Evolutionary conservation across 176 grass and related monocot genomes (phyloP).

Genomic region (Zea luxurians): DNA sequence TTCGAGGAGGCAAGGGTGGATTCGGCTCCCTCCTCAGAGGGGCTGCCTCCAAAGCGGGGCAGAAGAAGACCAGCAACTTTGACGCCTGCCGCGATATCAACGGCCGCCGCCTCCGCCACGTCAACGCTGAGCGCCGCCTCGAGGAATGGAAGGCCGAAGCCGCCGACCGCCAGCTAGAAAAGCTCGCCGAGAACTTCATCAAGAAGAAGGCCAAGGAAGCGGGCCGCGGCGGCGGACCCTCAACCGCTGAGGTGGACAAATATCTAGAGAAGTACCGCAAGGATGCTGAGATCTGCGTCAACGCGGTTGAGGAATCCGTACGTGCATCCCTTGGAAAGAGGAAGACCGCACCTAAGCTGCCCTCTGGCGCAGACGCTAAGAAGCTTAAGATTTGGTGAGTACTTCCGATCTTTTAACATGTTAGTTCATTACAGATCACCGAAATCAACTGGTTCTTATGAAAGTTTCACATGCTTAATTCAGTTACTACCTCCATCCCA

Average conservation of each 20-base stretch:
- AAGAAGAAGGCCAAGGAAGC: conserved; percentile 86
- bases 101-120: conserved; percentile 83
- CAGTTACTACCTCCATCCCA: not conserved
- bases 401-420: not conserved
- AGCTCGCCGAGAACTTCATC: conserved; percentile 78
- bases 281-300: conserved; percentile 78
- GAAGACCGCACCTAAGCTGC: conserved; percentile 50
- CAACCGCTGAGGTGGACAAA: conserved; percentile 70
- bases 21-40: conserved; percentile 94
- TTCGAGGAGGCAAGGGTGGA: conserved; percentile 90
- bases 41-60: conserved; percentile 89
- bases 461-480: not conserved
- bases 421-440: not conserved
- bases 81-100: conserved; percentile 96
- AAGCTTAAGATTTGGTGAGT: conserved; percentile 88
- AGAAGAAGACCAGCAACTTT: conserved; percentile 98
- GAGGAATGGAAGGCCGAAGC: conserved; percentile 94
- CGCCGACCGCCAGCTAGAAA: conserved; percentile 71
- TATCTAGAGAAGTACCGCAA: conserved; percentile 85
- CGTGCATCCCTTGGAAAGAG: conserved; percentile 79
- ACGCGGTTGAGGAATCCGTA: conserved; percentile 74
- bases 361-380: conserved; percentile 55
- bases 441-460: not conserved
- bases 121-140: conserved; percentile 91
- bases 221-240: conserved; percentile 26